phyloP scores from a whole-genome alignment of 768 basidiomycete species.

The Leccinum arenicola region DNA sequence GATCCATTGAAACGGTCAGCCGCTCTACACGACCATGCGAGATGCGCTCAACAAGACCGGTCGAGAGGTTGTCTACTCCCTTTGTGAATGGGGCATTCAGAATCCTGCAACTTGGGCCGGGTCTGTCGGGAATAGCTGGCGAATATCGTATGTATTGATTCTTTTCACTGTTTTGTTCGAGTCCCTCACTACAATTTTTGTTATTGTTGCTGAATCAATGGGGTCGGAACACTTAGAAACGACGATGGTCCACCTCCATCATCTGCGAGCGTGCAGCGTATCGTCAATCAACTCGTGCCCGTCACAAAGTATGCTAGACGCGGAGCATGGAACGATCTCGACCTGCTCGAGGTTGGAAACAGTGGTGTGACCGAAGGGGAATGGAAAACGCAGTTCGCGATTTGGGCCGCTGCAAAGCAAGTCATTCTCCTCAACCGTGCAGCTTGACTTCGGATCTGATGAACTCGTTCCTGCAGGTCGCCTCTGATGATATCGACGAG shows the following conservation, averaged over 20 bases:
- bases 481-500: slow-evolving; percentile 13
- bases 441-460: background rate
- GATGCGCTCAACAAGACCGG: slow-evolving; percentile 5
- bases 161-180: background rate
- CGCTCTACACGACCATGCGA: slow-evolving; percentile 5
- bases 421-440: background rate
- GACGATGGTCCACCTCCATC: slow-evolving; percentile 12
- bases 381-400: slow-evolving; percentile 11
- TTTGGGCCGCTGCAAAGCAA: slow-evolving; percentile 15
- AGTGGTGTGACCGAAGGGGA: slow-evolving; percentile 33
- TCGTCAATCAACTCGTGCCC: slow-evolving; percentile 35
- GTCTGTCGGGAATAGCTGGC: slow-evolving; percentile 49
- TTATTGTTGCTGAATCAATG: background rate
- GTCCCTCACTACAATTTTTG: background rate
- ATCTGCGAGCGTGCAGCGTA: slow-evolving; percentile 12
- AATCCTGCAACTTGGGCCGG: slow-evolving; percentile 50
- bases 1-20: background rate
- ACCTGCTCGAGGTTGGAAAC: slow-evolving; percentile 54
- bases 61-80: slow-evolving; percentile 41
- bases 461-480: background rate
- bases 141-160: slow-evolving; percentile 38
- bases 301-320: slow-evolving; percentile 47
- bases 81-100: slow-evolving; percentile 53
- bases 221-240: background rate
- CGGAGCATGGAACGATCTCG: slow-evolving; percentile 50